A percentile compares a stretch with the other conserved stretches of the same genome.
phyloP scores from a whole-genome alignment of 1,139 yeast species.

The Saccharomyces pastorianus region DNA sequence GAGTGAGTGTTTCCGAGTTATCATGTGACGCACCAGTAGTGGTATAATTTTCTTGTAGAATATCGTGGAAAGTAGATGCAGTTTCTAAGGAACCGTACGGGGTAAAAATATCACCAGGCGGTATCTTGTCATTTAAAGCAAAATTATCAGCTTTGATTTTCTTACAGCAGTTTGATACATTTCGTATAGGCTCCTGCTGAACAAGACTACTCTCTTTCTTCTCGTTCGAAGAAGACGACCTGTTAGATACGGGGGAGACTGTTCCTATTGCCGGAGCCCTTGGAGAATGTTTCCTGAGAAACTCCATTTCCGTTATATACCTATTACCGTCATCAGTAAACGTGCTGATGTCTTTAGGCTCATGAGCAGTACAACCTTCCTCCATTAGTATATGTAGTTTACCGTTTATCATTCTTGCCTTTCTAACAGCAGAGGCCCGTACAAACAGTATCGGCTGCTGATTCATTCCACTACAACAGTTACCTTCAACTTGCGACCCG shows the following conservation, averaged over 20 bases:
- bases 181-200: background rate
- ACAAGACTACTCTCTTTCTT: background rate
- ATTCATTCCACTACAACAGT: conserved; percentile 20
- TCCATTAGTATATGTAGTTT: conserved; percentile 24
- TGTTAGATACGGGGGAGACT: background rate
- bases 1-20: background rate
- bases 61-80: background rate
- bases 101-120: background rate
- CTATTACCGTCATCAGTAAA: conserved; percentile 36
- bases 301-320: background rate
- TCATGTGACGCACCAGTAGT: background rate
- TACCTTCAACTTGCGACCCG: background rate
- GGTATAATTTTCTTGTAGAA: background rate
- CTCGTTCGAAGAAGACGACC: background rate
- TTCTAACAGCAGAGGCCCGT: conserved; percentile 23
- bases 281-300: background rate
- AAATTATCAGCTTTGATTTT: background rate
- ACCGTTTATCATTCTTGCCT: conserved; percentile 28
- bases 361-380: conserved; percentile 6
- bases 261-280: background rate
- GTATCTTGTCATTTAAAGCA: background rate
- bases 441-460: conserved; percentile 29
- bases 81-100: background rate
- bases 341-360: conserved; percentile 35
- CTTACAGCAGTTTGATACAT: background rate